Base-by-base conservation (phyloP, 192 early-diverging fungal species). In the Spizellomyces punctatus region DNA sequence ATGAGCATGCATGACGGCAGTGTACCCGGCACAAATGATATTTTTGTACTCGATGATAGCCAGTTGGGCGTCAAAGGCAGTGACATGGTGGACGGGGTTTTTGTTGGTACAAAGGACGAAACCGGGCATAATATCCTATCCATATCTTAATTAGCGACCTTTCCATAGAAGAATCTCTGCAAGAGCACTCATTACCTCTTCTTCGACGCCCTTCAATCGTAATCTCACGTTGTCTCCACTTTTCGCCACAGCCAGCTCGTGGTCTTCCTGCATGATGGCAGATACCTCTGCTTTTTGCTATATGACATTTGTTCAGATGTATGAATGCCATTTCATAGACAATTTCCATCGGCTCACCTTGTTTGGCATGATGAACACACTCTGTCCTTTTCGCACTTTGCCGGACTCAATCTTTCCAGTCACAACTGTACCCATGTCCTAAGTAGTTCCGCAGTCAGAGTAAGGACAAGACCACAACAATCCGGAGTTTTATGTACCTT, bases 371-470 rank as follows among this genome's bases (percentile, higher is more conserved):
- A 99, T 78, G 45, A 96, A 58, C 4, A 98, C 84, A 68, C 69
- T 74, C 64, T 95, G 91, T 45, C 95, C 95, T 84, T 95, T 92
- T 82, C 87, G 91, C 66, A 99, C 78, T 57, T 83, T 82, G 41
- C 98, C 98, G 44, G 94, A 92, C 80, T 99, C 98, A 66, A 99
- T 88, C 86, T 99, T 99, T 68, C 98, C 98, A 14, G 90, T 90
- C 46, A 98, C 86, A 46, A 99, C 80, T 2, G 94, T 96, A 64
- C 98, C 98, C 96, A 98, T 96, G 76, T 99, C 96, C 89, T 86
- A 43, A 42, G 27, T 36, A 36, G 27, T 36, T 36, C 27, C 50
- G 55, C 27, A 0, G 14, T n/a, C 50, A 54, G 12, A 19, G 17
- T 54, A 54, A n/a, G 17, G 17, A 54, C 50, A 54, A 54, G 17